Base-by-base conservation (phyloP, 2,329 filamentous ascomycete species). In the Podosphaera aphanis region DNA sequence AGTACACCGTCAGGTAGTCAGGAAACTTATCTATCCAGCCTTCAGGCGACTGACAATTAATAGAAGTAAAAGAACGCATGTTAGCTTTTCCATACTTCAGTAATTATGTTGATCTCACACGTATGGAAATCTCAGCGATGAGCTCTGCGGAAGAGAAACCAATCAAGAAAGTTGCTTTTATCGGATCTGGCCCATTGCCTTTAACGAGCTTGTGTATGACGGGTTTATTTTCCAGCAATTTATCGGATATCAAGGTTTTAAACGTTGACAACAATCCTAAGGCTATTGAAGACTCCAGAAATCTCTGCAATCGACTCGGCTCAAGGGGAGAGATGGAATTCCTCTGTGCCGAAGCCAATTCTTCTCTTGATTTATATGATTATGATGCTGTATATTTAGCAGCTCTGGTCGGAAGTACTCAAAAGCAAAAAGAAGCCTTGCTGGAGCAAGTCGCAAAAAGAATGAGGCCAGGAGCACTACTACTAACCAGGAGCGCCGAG, bases 351-450 rank as follows among this genome's bases (percentile, higher is more conserved):
- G 60, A 63, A 15, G 63, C 62, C 1, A 50, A 46, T 1, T 48
- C 51, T 2, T 8, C 19, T 5, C 21, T 13, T 2, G 52, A 58
- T 15, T 59, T 67, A 48, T 47, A 44, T 0, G 47, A 48, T 0
- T 66, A 62, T 39, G 63, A 70, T 43, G 63, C 69, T 0, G 64
- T 71, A 0, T 70, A 65, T 50, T 52, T 71, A 3, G 68, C 68
- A 2, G 67, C 67, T 1, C 54, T 71, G 0, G 68, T 71, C 0
- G 68, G 68, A 0, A 54, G 55, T 10, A 58, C 60, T 1, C 61
- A 63, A n/a, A 31, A 44, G 0, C 56, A 63, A 1, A 71, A 71
- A 52, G 55, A 66, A 29, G 47, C 36, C 0, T 61, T 69, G 19
- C 44, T 70, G 1, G 46, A 50, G 5, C 51, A 51, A 1, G 50